Conservation (phyloP, 2,329 filamentous ascomycete genomes). For the Neofusicoccum ribis region DNA sequence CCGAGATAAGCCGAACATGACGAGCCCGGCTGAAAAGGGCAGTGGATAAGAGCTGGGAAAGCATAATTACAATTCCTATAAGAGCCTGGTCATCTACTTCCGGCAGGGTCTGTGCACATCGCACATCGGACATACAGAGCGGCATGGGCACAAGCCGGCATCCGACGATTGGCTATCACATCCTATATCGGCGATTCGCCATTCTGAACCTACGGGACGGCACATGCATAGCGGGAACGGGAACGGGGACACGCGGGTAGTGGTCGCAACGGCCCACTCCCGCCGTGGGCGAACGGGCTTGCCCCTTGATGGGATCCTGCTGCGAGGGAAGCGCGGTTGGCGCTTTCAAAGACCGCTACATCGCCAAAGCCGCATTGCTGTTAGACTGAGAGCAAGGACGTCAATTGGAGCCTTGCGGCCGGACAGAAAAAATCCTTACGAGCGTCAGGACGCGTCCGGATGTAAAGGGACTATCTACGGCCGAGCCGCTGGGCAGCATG, state of each 20-base stretch:
- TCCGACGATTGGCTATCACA: conserved; percentile 1
- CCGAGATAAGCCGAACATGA: conserved; percentile 12
- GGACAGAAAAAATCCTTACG: neutral
- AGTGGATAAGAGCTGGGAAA: neutral
- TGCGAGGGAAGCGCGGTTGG: too few species aligned
- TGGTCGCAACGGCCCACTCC: neutral
- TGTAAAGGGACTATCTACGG: conserved; percentile 1
- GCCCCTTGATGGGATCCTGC: neutral
- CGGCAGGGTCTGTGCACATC: neutral
- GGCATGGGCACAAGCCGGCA: neutral
- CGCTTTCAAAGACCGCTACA: too few species aligned
- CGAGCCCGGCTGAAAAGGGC: neutral
- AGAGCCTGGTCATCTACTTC: neutral
- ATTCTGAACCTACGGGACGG: neutral
- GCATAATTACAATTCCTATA: conserved; percentile 5
- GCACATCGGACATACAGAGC: neutral
- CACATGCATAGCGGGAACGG: neutral
- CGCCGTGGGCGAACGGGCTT: neutral
- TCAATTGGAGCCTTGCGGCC: too few species aligned
- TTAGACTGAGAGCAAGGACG: too few species aligned
- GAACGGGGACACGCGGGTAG: neutral
- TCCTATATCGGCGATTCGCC: neutral
- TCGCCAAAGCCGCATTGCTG: too few species aligned
- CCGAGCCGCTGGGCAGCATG: neutral
- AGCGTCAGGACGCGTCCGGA: neutral